Percentiles rank a stretch among this genome's conserved stretches.
Evolutionary conservation across 2,329 filamentous ascomycete species (phyloP).

Genomic region (Hirsutella rhossiliensis): DNA sequence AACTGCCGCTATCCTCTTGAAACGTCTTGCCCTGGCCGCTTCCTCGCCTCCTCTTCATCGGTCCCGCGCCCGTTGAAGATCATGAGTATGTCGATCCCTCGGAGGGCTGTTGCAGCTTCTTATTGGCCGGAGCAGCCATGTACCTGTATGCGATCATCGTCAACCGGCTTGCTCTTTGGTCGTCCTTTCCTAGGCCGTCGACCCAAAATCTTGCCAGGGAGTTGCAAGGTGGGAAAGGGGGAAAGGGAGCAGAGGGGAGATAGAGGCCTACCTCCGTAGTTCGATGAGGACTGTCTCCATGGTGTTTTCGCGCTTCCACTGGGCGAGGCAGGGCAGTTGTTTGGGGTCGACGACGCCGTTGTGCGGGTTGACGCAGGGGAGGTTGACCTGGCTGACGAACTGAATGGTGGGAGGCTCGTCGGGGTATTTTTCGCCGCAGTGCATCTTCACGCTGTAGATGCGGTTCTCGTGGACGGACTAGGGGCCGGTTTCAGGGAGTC

Average conservation of each 20-base stretch:
- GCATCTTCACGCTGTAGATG: slow-evolving; percentile 96
- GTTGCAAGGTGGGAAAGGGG: background rate
- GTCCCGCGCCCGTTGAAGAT: background rate
- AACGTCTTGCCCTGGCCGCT: background rate
- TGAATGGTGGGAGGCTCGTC: slow-evolving; percentile 80
- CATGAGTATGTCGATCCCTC: slow-evolving; percentile 55
- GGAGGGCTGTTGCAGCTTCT: slow-evolving; percentile 88
- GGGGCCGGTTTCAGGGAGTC: background rate
- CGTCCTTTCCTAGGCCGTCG: too few relatives aligned
- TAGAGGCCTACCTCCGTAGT: slow-evolving; percentile 50
- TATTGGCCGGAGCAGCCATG: slow-evolving; percentile 85
- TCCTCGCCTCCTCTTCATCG: background rate
- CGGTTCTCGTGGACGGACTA: slow-evolving; percentile 96
- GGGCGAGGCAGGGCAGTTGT: slow-evolving; percentile 72
- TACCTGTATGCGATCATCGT: slow-evolving; percentile 41
- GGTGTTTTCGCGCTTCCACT: slow-evolving; percentile 87
- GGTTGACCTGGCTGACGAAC: slow-evolving; percentile 89
- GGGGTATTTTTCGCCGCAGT: slow-evolving; percentile 83
- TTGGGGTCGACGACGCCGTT: slow-evolving; percentile 76
- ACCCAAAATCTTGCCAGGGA: too few relatives aligned
- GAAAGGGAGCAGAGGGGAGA: background rate
- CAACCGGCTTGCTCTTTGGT: too few relatives aligned
- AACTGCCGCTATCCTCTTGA: too few relatives aligned
- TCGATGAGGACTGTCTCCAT: slow-evolving; percentile 92
- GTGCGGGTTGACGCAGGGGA: slow-evolving; percentile 79